Evolutionary conservation across 1,284 basidiomycete genomes (phyloP), one percentile per base, ranked within the genome.

Genomic region (Somion occarium): DNA sequence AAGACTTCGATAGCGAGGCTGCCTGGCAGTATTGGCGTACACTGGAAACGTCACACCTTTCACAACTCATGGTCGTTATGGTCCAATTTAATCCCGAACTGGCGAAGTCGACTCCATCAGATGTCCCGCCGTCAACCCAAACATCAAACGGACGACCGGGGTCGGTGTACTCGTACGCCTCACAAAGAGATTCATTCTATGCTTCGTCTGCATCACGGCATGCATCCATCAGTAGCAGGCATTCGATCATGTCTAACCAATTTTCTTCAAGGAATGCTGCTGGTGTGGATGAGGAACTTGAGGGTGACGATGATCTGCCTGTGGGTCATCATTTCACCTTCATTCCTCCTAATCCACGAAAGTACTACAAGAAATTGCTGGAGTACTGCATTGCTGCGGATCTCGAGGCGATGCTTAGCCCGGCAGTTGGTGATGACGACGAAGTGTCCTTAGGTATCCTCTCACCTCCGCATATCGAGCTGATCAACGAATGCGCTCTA

Each of bases 391-490:
- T 99, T 43, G 78, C 88, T 30, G 78, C 80, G 41, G 97, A 99
- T 67, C 74, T 99, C 46, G 91, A 95, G 63, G 81, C 86, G 34
- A 94, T 99, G 85, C 77, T 89, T 53, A 85, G 83, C 54, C 84
- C 85, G 9, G 85, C 88, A 43, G 85, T 98, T 30, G 88, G 93
- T 27, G 96, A 98, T 59, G 91, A 94, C 60, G 93, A 98, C 59
- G 94, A 99, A 70, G 96, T 99, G 2, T 93, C 93, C 1, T 73
- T 99, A 26, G 91, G 91, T 9, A 98, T 99, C 51, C 71, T 99
- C n/a, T 93, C 92, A 0, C 64, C 80, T 1, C 64, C 78, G 15
- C 93, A 98, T 65, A 76, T 91, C 42, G 87, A 91, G 51, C 73
- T 99, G 30, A 81, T 98, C 53, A 85, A 86, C 49, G 90, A 95